Base-by-base conservation (phyloP, 2,329 filamentous ascomycete genomes). In the Hypomyces perniciosus region DNA sequence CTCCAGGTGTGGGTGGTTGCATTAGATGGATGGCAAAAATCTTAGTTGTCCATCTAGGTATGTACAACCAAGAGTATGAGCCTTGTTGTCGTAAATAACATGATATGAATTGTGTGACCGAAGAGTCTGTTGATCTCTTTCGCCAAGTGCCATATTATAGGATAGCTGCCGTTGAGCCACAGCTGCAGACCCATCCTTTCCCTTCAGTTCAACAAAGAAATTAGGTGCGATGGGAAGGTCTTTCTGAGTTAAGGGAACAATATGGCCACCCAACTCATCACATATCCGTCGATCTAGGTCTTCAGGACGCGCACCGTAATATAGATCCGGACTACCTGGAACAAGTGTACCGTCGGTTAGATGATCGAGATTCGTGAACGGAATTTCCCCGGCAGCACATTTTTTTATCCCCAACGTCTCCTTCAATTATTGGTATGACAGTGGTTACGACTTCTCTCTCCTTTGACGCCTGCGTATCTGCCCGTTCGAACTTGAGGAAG, bases 121-220 rank as follows among this genome's bases (percentile, higher is more conserved):
- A 27, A 74, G 59, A 37, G 50, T 54, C 37, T 67, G 62, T 43
- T 71, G 65, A 1, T 54, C 69, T 44, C 68, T 61, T 27, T 64
- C 59, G 12, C 67, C 66, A 8, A 60, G 45, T 8, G 69, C 66
- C 27, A 64, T 65, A 54, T 72, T 59, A 51, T 71, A 68, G 39
- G 53, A 59, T 43, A 62, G 65, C 50, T 72, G 68, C 30, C 61
- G 61, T 39, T 6, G 56, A 8, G 62, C 64, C 12, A 66, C 65
- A 1, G 54, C 58, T 13, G 44, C 6, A 6, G 47, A 30, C 6
- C 63, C 63, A 53, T 67, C 54, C 6, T 66, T 67, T 1, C 67
- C 66, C 51, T 72, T 73, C 0, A 57, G 64, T 44, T 63, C 65
- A 2, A 72, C 46, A 50, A 72, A 72, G 50, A 70, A 69, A 53